phyloP scores from a whole-genome alignment of 2,329 filamentous ascomycete genomes.

The Parascedosporium putredinis region DNA sequence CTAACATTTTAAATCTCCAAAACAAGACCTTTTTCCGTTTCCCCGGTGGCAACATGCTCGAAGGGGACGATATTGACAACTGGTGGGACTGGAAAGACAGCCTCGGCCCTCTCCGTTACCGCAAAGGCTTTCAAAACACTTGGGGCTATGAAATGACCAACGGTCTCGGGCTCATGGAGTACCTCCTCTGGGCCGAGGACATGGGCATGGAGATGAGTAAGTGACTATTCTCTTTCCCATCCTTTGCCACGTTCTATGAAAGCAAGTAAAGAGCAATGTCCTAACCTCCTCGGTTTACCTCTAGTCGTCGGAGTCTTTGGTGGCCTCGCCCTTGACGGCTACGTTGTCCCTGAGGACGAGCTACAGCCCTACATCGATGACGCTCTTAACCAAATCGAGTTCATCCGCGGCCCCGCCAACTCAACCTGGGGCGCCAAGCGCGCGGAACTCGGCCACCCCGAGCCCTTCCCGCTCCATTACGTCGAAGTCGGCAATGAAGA shows the following conservation, averaged over 20 bases:
- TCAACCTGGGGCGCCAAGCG: slow-evolving; percentile 48
- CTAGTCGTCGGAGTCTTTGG: slow-evolving; percentile 45
- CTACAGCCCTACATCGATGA: slow-evolving; percentile 47
- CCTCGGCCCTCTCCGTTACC: slow-evolving; percentile 40
- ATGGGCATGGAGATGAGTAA: slow-evolving; percentile 42
- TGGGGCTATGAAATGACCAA: slow-evolving; percentile 55
- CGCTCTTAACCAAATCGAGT: slow-evolving; percentile 53
- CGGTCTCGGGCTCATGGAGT: slow-evolving; percentile 52
- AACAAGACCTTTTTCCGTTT: slow-evolving; percentile 51
- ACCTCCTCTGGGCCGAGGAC: slow-evolving; percentile 50
- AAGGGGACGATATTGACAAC: slow-evolving; percentile 30
- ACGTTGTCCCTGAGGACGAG: slow-evolving; percentile 38
- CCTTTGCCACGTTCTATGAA: no score
- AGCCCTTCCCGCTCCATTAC: slow-evolving; percentile 49
- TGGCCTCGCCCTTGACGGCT: slow-evolving; percentile 44
- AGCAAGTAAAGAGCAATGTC: background rate
- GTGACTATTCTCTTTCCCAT: slow-evolving; percentile 10
- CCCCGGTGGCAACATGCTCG: slow-evolving; percentile 55
- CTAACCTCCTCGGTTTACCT: slow-evolving; percentile 1
- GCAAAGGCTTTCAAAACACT: slow-evolving; percentile 44
- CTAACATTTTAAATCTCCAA: background rate
- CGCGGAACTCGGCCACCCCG: slow-evolving; percentile 47
- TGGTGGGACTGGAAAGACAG: slow-evolving; percentile 44
- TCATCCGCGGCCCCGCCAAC: slow-evolving; percentile 41
- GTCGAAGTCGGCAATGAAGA: slow-evolving; percentile 63